A percentile compares a stretch with the other conserved stretches of the same genome.
Evolutionary conservation across 2,329 filamentous ascomycete genomes (phyloP).

Genomic region (Xylariales sp.): DNA sequence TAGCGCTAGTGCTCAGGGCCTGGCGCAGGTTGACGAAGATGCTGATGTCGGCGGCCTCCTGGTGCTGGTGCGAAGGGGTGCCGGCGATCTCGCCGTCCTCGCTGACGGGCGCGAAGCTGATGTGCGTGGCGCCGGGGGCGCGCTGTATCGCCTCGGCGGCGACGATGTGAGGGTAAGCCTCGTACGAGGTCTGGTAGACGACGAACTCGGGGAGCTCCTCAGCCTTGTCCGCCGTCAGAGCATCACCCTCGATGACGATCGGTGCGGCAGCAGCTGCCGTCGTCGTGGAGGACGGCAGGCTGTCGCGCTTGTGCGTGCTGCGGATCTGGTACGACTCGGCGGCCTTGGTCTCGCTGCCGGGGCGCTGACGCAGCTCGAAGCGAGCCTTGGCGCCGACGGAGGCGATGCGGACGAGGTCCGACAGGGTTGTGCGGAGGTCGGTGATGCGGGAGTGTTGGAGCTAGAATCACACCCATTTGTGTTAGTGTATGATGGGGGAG

Average conservation of each 20-base stretch:
- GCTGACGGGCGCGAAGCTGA: constrained; percentile 25
- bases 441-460: constrained; percentile 29
- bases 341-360: constrained; percentile 16
- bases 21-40: constrained; percentile 35
- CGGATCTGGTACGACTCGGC: constrained; percentile 30
- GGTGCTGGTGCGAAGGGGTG: constrained; percentile 22
- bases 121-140: constrained; percentile 31
- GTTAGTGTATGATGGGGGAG: background rate
- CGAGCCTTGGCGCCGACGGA: constrained; percentile 31
- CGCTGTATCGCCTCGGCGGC: constrained; percentile 33
- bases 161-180: constrained; percentile 37
- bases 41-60: constrained; percentile 33
- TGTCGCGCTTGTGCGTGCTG: constrained; percentile 23
- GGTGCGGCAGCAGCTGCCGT: no score
- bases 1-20: constrained; percentile 25
- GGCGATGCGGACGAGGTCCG: constrained; percentile 28
- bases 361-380: constrained; percentile 25
- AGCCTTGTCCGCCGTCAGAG: constrained; percentile 24
- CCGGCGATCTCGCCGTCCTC: constrained; percentile 16
- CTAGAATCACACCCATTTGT: constrained; percentile 15
- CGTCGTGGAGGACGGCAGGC: no score
- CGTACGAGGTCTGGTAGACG: constrained; percentile 40
- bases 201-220: constrained; percentile 34
- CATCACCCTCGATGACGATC: constrained; percentile 25
- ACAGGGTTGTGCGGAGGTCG: constrained; percentile 27